phyloP scores from a whole-genome alignment of 1,284 basidiomycete species.

The Pterulicium gracile region DNA sequence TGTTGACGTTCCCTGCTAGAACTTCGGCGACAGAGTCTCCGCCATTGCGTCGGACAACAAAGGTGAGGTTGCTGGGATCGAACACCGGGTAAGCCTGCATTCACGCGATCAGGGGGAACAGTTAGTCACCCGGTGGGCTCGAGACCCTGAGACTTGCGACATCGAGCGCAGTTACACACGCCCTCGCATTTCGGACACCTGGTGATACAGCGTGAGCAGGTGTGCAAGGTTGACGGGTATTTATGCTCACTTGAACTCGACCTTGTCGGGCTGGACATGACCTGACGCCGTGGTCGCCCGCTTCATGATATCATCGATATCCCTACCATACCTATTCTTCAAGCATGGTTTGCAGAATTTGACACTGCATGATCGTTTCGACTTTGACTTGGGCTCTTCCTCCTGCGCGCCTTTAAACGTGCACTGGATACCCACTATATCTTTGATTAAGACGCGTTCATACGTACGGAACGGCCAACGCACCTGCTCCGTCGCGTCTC shows the following conservation, averaged over 20 bases:
- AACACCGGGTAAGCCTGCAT: not conserved
- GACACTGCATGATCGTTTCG: slow-evolving; percentile 33
- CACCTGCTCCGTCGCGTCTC: slow-evolving; percentile 42
- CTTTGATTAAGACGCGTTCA: slow-evolving; percentile 7
- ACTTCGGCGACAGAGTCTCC: slow-evolving; percentile 4
- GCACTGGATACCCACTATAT: slow-evolving; percentile 37
- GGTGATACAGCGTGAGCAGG: slow-evolving; percentile 6
- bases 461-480: slow-evolving; percentile 11
- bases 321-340: slow-evolving; percentile 50
- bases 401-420: slow-evolving; percentile 21
- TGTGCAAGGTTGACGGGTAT: not conserved
- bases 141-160: slow-evolving; percentile 51
- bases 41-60: slow-evolving; percentile 11
- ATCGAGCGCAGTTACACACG: slow-evolving; percentile 53
- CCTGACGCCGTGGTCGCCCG: slow-evolving; percentile 16
- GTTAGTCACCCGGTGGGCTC: slow-evolving; percentile 42
- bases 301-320: slow-evolving; percentile 33
- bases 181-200: slow-evolving; percentile 63
- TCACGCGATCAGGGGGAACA: not conserved
- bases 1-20: slow-evolving; percentile 5
- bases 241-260: slow-evolving; percentile 42
- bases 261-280: slow-evolving; percentile 28
- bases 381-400: slow-evolving; percentile 18
- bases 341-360: slow-evolving; percentile 59
- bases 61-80: not conserved